Conservation (phyloP, 1,139 yeast genomes). For the Meyerozyma sp. region DNA sequence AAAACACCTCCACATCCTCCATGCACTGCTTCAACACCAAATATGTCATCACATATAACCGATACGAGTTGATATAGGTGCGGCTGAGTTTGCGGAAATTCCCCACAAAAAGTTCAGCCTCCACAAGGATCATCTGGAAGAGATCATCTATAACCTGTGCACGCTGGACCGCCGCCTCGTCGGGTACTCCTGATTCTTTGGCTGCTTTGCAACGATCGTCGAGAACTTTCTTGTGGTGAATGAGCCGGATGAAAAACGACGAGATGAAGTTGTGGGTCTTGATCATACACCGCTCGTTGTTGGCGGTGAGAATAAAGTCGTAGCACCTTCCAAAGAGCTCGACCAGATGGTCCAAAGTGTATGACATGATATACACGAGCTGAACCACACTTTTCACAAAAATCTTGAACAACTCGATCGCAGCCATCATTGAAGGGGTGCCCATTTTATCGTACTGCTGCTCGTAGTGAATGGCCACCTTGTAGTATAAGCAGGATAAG, state of each 20-base stretch:
- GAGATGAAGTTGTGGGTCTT: slow-evolving; percentile 39
- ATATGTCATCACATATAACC: slow-evolving; percentile 38
- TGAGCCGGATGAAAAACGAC: slow-evolving; percentile 36
- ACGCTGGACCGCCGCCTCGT: slow-evolving; percentile 20
- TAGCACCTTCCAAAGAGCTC: slow-evolving; percentile 39
- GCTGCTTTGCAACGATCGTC: slow-evolving; percentile 7
- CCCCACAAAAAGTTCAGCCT: slow-evolving; percentile 44
- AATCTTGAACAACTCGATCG: slow-evolving; percentile 40
- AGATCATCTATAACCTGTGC: slow-evolving; percentile 31
- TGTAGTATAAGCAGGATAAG: slow-evolving; percentile 39
- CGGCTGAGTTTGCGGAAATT: slow-evolving; percentile 35
- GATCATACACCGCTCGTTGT: slow-evolving; percentile 39
- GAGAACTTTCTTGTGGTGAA: slow-evolving; percentile 36
- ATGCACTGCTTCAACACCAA: slow-evolving; percentile 40
- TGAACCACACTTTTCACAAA: slow-evolving; percentile 41
- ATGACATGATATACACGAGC: slow-evolving; percentile 41
- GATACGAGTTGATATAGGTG: slow-evolving; percentile 37
- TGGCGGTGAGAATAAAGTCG: slow-evolving; percentile 35
- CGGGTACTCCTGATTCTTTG: slow-evolving; percentile 5
- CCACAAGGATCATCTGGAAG: slow-evolving; percentile 31
- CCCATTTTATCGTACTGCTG: slow-evolving; percentile 24
- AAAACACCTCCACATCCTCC: slow-evolving; percentile 37
- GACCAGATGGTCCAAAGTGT: slow-evolving; percentile 40
- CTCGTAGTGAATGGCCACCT: slow-evolving; percentile 41
- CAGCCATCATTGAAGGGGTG: slow-evolving; percentile 33